Base-by-base conservation (phyloP, 805 yeast genomes). In the Saturnispora quitensis region DNA sequence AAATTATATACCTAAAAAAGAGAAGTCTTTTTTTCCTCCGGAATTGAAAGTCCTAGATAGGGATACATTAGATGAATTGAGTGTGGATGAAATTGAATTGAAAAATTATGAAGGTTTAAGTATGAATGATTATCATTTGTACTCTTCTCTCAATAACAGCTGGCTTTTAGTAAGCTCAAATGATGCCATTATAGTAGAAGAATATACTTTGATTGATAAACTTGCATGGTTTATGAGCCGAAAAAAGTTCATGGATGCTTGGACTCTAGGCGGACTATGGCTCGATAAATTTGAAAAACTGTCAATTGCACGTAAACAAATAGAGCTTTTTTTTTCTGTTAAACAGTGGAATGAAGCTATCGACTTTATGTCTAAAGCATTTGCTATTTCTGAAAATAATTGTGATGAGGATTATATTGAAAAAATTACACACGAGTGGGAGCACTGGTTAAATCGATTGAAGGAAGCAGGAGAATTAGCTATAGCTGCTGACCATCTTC, bases 161-260 rank as follows among this genome's bases (percentile, higher is more conserved):
- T 88, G 84, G 70, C 86, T 75, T 59, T 71, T 93, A 18, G 72
- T 91, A 5, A 81, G 91, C 61, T 88, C 97, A 0, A 77, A 79
- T 45, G 98, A 89, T 67, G 91, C 84, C 1, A 84, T 91, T 1
- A 70, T 81, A 18, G 89, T 89, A 0, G 77, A 82, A 58, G 88
- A 84, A 55, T 73, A 86, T n/a, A 81, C 80, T 50, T 66, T 84
- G 24, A 65, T 70, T 28, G 98, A 90, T 62, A 78, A 84, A 53
- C 75, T 83, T 44, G 70, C 79, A 4, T 91, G 97, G 97, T 84
- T 73, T 53, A 53, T 80, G 3, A 79, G 79, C 1, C 76, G 71
- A 38, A 73, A 74, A 2, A 66, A 71, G 50, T 86, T 67, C 59
- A 67, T 72, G 17, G 81, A 81, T 43, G 97, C 97, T 0, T 91